Base-by-base conservation (phyloP, 2,329 filamentous ascomycete species). In the Aspergillus sclerotialis region DNA sequence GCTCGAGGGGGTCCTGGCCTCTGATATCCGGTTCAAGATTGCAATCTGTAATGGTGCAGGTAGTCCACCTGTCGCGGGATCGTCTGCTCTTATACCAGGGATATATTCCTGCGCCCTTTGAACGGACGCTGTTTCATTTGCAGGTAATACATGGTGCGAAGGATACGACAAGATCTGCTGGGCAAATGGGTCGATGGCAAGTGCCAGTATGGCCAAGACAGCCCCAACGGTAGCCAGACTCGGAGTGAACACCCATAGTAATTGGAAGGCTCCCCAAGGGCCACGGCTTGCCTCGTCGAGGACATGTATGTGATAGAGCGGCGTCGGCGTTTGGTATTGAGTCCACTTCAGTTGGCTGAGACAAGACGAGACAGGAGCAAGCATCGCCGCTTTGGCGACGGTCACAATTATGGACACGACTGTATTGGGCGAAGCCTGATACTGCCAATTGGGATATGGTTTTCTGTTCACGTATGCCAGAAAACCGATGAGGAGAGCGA, bases 311-410 rank as follows among this genome's bases (percentile, higher is more conserved):
- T 56, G 29, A 2, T 42, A 39, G 3, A 58, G 40, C 11, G 43
- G 39, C 2, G 33, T 28, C 4, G 42, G 38, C 7, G 29, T 23
- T 27, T 36, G 29, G 7, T 40, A 39, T 17, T 39, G 45, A 9
- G 46, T 44, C 53, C 52, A 59, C 33, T 59, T 57, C 4, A 59
- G 39, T 33, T 58, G 50, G 25, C 52, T 40, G 11, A 57, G 39
- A 33, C 51, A 52, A n/a, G 48, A 40, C 2, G 54, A 46, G 5
- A 55, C 35, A 1, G 43, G 35, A 10, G 50, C 28, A 1, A 58
- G 31, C 15, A 56, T 21, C 4, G 49, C 40, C 4, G 50, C 40
- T 40, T 56, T 60, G n/a, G 48, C 31, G 13, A 50, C 37, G 3
- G 45, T 45, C 3, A 42, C 36, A 25, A 53, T 49, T 7, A 58